Conservation (phyloP, 176 grass and related monocot species). For the Phragmites australis region DNA sequence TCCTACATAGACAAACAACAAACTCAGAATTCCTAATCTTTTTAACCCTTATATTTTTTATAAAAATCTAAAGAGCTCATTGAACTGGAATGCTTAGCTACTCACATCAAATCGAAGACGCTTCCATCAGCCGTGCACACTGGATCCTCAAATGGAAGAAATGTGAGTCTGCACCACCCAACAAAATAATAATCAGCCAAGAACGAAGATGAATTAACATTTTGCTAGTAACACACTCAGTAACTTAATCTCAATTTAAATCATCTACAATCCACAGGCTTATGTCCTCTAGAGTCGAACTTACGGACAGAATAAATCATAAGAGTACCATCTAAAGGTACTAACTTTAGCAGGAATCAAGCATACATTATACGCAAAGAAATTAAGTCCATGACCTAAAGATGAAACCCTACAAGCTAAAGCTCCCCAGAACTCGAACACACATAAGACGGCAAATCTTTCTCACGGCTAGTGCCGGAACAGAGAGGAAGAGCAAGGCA, state of each 20-base stretch:
- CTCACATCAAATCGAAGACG: slow-evolving; percentile 93
- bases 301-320: slow-evolving; percentile 18
- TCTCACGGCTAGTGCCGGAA: not conserved
- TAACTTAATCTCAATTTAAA: slow-evolving; percentile 9
- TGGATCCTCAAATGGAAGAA: slow-evolving; percentile 89
- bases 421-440: not conserved
- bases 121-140: slow-evolving; percentile 84
- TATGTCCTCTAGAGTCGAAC: not conserved
- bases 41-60: not conserved
- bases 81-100: not conserved
- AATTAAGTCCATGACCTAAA: not conserved
- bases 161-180: slow-evolving; percentile 64
- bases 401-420: slow-evolving; percentile 36
- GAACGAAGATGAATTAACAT: not conserved
- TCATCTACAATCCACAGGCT: not conserved
- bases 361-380: not conserved
- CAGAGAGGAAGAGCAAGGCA: not conserved
- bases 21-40: not conserved
- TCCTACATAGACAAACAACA: slow-evolving; percentile 56
- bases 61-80: slow-evolving; percentile 12
- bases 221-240: not conserved
- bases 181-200: slow-evolving; percentile 26
- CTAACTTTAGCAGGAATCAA: not conserved
- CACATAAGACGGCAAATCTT: not conserved
- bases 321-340: not conserved